Conservation (phyloP, 1,284 basidiomycete genomes). For the Agaricales sp. region DNA sequence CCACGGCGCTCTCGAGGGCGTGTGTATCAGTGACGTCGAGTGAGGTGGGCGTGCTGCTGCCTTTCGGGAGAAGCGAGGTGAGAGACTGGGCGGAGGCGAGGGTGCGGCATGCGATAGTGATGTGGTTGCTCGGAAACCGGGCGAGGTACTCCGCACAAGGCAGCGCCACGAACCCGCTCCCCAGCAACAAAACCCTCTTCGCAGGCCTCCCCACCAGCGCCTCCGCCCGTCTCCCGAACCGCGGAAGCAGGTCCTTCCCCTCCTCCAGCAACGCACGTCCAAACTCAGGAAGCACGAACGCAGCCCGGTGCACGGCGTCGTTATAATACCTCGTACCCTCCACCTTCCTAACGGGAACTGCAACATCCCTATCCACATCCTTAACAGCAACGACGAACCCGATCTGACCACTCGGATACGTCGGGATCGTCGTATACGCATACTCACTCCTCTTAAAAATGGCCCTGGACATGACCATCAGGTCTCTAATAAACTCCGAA, state of each 20-base stretch:
- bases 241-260: conserved; percentile 56
- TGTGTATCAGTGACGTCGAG: conserved; percentile 74
- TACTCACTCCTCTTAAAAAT: conserved; percentile 88
- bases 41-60: conserved; percentile 53
- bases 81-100: conserved; percentile 67
- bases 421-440: conserved; percentile 95
- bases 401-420: conserved; percentile 96
- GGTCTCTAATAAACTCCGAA: conserved; percentile 77
- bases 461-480: conserved; percentile 63
- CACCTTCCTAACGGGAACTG: conserved; percentile 61
- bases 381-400: conserved; percentile 92
- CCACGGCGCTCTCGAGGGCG: conserved; percentile 74
- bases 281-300: conserved; percentile 93
- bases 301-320: conserved; percentile 68
- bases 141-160: conserved; percentile 93
- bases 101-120: conserved; percentile 88
- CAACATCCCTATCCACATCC: conserved; percentile 60
- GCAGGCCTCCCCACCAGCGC: conserved; percentile 26
- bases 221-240: conserved; percentile 46
- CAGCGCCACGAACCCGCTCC: conserved; percentile 90
- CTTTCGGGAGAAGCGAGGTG: conserved; percentile 53
- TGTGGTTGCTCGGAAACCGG: conserved; percentile 70
- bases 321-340: conserved; percentile 83
- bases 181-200: conserved; percentile 84
- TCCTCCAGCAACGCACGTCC: conserved; percentile 70